phyloP scores from a whole-genome alignment of 805 yeast genomes.

The Yamadazyma philogaea region DNA sequence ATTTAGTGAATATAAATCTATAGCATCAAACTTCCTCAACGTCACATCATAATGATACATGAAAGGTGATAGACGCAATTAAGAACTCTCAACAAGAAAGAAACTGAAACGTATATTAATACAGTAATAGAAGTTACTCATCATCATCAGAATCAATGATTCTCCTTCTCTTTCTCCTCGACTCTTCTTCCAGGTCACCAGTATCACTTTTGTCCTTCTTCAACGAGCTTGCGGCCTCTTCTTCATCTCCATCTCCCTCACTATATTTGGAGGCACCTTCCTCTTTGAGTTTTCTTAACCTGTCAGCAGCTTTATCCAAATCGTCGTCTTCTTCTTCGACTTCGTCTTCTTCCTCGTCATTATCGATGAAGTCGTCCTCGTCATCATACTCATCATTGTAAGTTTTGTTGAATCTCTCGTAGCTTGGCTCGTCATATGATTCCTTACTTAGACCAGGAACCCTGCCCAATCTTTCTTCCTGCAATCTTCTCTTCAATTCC shows the following conservation, averaged over 20 bases:
- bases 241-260: conserved; percentile 17
- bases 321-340: conserved; percentile 44
- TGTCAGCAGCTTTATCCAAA: conserved; percentile 54
- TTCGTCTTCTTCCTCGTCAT: conserved; percentile 41
- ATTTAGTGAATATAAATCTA: background rate
- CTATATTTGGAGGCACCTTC: conserved; percentile 53
- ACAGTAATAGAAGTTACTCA: conserved; percentile 23
- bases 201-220: conserved; percentile 2
- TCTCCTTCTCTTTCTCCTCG: conserved; percentile 43
- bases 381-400: conserved; percentile 39
- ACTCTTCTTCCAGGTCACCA: conserved; percentile 23
- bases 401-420: conserved; percentile 36
- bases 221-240: conserved; percentile 48
- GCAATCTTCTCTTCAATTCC: conserved; percentile 55
- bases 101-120: conserved; percentile 6
- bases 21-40: too few relatives aligned
- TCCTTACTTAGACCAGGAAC: conserved; percentile 22
- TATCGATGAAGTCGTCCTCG: conserved; percentile 44
- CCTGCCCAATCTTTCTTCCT: conserved; percentile 52
- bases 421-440: conserved; percentile 29
- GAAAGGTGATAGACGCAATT: too few relatives aligned
- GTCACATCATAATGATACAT: too few relatives aligned
- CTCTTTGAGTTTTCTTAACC: conserved; percentile 52
- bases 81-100: background rate
- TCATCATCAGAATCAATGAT: conserved; percentile 52